Base-by-base conservation (phyloP, 169 alveolate species). In the Eimeria falciformis region DNA sequence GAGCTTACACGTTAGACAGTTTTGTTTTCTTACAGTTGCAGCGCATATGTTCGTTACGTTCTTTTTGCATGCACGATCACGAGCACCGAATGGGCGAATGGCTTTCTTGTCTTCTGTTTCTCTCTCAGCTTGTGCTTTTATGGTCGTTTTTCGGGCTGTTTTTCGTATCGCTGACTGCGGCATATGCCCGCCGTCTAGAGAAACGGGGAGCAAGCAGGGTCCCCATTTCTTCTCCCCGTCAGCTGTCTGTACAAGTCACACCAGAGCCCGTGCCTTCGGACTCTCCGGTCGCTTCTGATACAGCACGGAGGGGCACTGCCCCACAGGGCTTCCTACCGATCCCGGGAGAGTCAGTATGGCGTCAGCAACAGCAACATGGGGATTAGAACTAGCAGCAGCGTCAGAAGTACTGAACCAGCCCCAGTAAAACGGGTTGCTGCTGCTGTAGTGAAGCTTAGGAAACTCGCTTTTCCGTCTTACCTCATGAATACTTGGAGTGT, bases 81-180 rank as follows among this genome's bases (percentile, higher is more conserved):
- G n/a, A 17, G 43, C 33, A 14, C 1, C 2, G 21, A 73, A 33
- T 7, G 23, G 18, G 56, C n/a, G n/a, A 75, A 37, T 1, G 9
- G 7, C 66, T 25, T 45, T 23, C 50, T 69, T 73, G 33, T 29
- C 3, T 29, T 73, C 23, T 27, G 58, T 73, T 0, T 43, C 62
- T 12, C 37, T 40, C 46, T 55, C 92, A 86, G 92, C 92, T 86
- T 50, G 81, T 86, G 23, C 92, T 86, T n/a, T 73, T 86, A 2
- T 86, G 92, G 92, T 86, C 92, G 11, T 58, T 69, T 46, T 86
- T 86, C 46, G 92, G 92, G 62, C 46, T 86, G 7, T 27, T 86
- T 18, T 75, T 75, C 25, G 78, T 43, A 17, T 29, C 37, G 23
- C n/a, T 71, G 58, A 86, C 86, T 14, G 50, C 86, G 21, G 40